Base-by-base conservation (phyloP, 108 stramenopile species). In the Phaeodactylum tricornutum region DNA sequence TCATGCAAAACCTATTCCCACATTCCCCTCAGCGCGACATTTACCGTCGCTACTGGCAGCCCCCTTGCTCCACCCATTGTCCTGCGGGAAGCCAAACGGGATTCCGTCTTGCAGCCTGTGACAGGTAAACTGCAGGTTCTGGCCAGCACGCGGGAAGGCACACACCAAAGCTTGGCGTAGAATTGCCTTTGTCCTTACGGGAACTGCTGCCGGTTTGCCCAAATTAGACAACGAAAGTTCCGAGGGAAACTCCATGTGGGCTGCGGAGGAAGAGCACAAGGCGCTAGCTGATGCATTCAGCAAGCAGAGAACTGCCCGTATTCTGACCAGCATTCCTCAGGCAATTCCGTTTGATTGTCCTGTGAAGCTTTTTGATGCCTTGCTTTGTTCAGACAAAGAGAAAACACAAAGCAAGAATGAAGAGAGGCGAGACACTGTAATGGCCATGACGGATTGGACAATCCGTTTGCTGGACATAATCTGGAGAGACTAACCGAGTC, bases 1-100 rank as follows among this genome's bases (percentile, higher is more conserved):
- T 98, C 47, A 96, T 98, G 34, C 89, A 95, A 63, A 96, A 98
- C 71, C 72, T 74, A 24, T 93, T 71, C 60, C 89, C 67, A 11
- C 86, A 96, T 25, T 62, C 97, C 56, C 65, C 81, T 38, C 76
- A 87, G 40, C 30, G 84, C 31, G 97, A 98, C 71, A 83, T 91
- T 26, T 50, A 77, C 17, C 71, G 81, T 15, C 43, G 55, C 15
- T 47, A 55, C 43, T 17, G 12, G 33, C 55, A 54, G 43, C n/a
- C 16, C 50, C 36, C 62, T 91, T 36, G 84, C 84, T 21, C 84
- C 89, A 7, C 84, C 84, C 2, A 81, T 84, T 37, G 84, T 87
- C 12, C 43, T 76, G 15, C 67, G 79, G 34, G 39, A 71, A 33
- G 79, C 75, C n/a, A 54, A 75, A 36, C 61, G 69, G 7, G 84